Conservation (phyloP, 2,329 filamentous ascomycete genomes). For the Stromatinia cepivora region DNA sequence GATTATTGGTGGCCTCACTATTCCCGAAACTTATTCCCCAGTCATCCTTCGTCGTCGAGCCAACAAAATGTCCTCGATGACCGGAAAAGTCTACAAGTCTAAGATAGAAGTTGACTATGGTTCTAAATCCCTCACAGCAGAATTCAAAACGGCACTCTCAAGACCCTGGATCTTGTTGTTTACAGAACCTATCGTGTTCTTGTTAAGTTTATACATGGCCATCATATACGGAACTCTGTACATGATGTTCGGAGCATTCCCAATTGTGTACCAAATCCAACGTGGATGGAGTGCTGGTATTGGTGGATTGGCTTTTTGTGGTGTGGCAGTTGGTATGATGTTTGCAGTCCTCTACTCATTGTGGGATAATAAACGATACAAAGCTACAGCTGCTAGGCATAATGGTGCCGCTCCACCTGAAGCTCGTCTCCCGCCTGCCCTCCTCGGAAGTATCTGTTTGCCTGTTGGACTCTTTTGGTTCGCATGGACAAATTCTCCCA, state of each 20-base stretch:
- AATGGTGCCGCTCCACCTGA: constrained; percentile 62
- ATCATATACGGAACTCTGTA: constrained; percentile 56
- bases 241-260: constrained; percentile 60
- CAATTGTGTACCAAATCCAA: constrained; percentile 62
- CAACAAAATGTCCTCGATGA: constrained; percentile 54
- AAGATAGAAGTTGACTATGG: constrained; percentile 68
- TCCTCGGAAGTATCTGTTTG: constrained; percentile 61
- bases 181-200: constrained; percentile 78
- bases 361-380: constrained; percentile 57
- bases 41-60: constrained; percentile 75
- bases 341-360: constrained; percentile 55
- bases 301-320: constrained; percentile 65
- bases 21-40: constrained; percentile 62
- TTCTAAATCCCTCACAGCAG: constrained; percentile 52
- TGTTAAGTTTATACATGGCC: constrained; percentile 67
- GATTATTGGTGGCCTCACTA: constrained; percentile 51
- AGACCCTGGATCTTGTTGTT: constrained; percentile 88
- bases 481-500: constrained; percentile 61
- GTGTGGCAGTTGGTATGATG: constrained; percentile 67
- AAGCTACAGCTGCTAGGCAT: constrained; percentile 39
- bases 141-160: constrained; percentile 77
- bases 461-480: constrained; percentile 68
- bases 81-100: constrained; percentile 63
- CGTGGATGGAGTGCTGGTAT: constrained; percentile 61
- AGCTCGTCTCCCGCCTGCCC: constrained; percentile 60